Conservation (phyloP, 2,329 filamentous ascomycete species). For the Shiraia sp. region DNA sequence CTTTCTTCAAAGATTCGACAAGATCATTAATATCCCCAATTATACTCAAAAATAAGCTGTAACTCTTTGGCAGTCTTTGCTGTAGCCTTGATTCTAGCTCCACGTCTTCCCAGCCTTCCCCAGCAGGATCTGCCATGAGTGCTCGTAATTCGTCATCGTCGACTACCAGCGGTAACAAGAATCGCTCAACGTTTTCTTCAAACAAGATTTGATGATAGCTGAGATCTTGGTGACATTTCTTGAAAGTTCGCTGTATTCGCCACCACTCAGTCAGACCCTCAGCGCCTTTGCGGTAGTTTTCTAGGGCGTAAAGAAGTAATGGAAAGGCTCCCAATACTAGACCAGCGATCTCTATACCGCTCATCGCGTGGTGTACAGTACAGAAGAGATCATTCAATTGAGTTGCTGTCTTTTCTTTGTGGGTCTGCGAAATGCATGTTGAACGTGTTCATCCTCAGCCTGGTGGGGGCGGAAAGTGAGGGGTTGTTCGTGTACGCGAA, state of each 20-base stretch:
- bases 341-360: slow-evolving; percentile 36
- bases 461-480: slow-evolving; percentile 4
- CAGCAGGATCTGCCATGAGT: slow-evolving; percentile 25
- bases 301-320: slow-evolving; percentile 11
- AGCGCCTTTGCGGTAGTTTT: slow-evolving; percentile 27
- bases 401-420: too few species aligned
- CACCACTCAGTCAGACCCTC: slow-evolving; percentile 26
- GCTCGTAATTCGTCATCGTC: slow-evolving; percentile 22
- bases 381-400: too few species aligned
- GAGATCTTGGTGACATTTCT: slow-evolving; percentile 24
- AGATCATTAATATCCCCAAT: slow-evolving; percentile 23
- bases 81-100: slow-evolving; percentile 20
- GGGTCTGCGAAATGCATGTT: too few species aligned
- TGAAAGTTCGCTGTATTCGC: slow-evolving; percentile 27
- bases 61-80: slow-evolving; percentile 23
- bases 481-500: too few species aligned
- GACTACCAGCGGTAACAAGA: slow-evolving; percentile 28
- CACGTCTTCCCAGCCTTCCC: slow-evolving; percentile 21
- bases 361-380: slow-evolving; percentile 17
- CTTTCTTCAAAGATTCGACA: slow-evolving; percentile 22
- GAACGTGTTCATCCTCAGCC: too few species aligned
- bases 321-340: slow-evolving; percentile 37
- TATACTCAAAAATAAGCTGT: slow-evolving; percentile 25
- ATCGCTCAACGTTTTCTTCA: slow-evolving; percentile 23
- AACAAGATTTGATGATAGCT: slow-evolving; percentile 27